phyloP scores from a whole-genome alignment of 176 grass and related monocot genomes.

The Aegilops speltoides region DNA sequence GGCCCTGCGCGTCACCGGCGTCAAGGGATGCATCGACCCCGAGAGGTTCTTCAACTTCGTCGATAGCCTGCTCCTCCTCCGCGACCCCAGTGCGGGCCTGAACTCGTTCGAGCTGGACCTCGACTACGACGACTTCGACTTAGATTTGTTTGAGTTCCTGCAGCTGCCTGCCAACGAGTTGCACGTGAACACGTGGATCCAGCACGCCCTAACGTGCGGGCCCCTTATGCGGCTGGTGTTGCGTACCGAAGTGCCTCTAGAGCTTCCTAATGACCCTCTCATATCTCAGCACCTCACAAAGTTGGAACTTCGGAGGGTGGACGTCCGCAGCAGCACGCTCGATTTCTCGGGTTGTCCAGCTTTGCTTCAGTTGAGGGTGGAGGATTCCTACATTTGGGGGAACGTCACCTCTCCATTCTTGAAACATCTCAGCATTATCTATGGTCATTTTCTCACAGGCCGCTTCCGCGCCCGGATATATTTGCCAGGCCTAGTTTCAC shows the following conservation, averaged over 20 bases:
- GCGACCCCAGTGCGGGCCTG: no score
- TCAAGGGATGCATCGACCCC: no score
- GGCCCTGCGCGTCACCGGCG: no score
- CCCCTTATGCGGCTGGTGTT: neutral
- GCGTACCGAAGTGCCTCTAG: neutral
- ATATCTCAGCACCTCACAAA: neutral
- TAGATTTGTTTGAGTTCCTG: no score
- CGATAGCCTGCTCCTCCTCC: no score
- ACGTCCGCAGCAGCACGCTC: neutral
- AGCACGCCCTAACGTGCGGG: neutral
- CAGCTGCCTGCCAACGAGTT: neutral
- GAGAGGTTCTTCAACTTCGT: no score
- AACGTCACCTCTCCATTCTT: neutral
- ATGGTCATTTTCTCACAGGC: neutral
- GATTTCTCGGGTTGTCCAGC: neutral
- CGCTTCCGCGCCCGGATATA: neutral
- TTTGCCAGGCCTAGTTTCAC: neutral
- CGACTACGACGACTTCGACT: neutral
- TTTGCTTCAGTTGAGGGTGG: neutral
- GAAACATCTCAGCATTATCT: neutral
- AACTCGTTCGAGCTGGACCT: no score
- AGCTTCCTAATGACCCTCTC: neutral
- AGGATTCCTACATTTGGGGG: neutral
- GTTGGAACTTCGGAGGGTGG: no score
- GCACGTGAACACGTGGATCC: neutral